These are phyloP conservation scores for Mycena chlorophos DNA, from an alignment of 768 basidiomycete genomes.

Conservation along the genomic window DNA sequence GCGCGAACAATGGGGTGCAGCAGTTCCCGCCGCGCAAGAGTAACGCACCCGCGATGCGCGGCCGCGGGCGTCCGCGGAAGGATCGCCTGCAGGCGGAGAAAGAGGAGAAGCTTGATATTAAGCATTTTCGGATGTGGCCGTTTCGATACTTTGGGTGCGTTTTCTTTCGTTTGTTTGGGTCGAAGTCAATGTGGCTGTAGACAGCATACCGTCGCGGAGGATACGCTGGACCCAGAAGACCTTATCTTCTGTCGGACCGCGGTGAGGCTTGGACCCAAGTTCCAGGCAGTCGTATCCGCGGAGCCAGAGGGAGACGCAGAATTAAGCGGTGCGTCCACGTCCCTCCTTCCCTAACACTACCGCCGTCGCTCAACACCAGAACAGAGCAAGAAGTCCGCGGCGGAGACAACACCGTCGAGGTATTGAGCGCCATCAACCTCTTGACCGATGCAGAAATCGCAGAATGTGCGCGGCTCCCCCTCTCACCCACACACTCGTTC, in stretches of 20 bases:
- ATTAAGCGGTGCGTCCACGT: conserved; percentile 36
- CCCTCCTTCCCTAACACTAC: background rate
- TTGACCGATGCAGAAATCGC: conserved; percentile 66
- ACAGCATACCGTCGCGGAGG: conserved; percentile 87
- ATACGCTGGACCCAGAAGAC: conserved; percentile 94
- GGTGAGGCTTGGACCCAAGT: conserved; percentile 87
- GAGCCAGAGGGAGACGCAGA: conserved; percentile 40
- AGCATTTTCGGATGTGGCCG: conserved; percentile 89
- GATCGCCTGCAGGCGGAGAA: conserved; percentile 71
- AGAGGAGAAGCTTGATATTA: conserved; percentile 75
- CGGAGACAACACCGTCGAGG: conserved; percentile 71
- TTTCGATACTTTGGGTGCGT: conserved; percentile 94
- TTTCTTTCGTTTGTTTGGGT: background rate
- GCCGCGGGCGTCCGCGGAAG: conserved; percentile 76
- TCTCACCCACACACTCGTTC: background rate
- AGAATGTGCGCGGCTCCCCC: conserved; percentile 48
- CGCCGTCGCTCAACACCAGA: conserved; percentile 19
- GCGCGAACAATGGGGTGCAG: conserved; percentile 36
- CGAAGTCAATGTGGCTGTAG: conserved; percentile 40
- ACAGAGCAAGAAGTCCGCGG: conserved; percentile 65
- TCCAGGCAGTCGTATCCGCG: conserved; percentile 64
- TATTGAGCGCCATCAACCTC: conserved; percentile 62
- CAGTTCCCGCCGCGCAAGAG: conserved; percentile 61
- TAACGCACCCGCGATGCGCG: conserved; percentile 70
- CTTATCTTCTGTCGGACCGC: conserved; percentile 93